A percentile compares a stretch with the other conserved stretches of the same genome.
Evolutionary conservation across 1,284 basidiomycete genomes (phyloP).

Genomic region (Irpex sp.): DNA sequence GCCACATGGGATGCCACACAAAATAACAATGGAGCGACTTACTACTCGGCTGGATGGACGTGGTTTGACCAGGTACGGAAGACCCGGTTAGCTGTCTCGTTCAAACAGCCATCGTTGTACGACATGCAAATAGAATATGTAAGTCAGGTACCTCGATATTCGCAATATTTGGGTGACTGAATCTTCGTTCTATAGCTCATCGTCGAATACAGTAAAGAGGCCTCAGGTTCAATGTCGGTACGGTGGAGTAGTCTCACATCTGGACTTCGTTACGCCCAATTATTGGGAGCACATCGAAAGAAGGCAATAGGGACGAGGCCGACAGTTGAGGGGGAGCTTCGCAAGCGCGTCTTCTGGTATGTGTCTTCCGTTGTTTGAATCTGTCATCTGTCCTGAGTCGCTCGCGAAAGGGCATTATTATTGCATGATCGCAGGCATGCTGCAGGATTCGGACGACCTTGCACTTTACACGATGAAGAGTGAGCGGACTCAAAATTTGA

Average conservation of each 20-base stretch:
- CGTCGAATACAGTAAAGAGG: not conserved
- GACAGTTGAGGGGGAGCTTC: slow-evolving; percentile 43
- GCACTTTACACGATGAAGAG: slow-evolving; percentile 82
- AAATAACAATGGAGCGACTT: slow-evolving; percentile 7
- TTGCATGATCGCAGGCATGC: slow-evolving; percentile 60
- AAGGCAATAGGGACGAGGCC: slow-evolving; percentile 24
- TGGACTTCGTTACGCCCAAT: slow-evolving; percentile 46
- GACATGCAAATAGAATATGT: slow-evolving; percentile 53
- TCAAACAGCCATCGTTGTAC: slow-evolving; percentile 55
- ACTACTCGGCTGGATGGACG: slow-evolving; percentile 71
- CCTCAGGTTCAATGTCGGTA: slow-evolving; percentile 21
- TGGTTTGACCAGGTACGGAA: slow-evolving; percentile 67
- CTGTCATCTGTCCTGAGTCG: not conserved
- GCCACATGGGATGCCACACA: not conserved
- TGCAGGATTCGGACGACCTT: slow-evolving; percentile 69
- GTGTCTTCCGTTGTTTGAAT: slow-evolving; percentile 3
- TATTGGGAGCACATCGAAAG: slow-evolving; percentile 37
- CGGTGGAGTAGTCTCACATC: slow-evolving; percentile 42
- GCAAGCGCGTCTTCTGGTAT: slow-evolving; percentile 72
- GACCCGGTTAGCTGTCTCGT: slow-evolving; percentile 47
- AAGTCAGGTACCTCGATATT: not conserved
- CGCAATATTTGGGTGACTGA: slow-evolving; percentile 28
- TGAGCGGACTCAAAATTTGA: slow-evolving; percentile 27
- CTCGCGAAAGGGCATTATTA: slow-evolving; percentile 49
- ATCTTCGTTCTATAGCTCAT: not conserved